Conservation (phyloP, 2,329 filamentous ascomycete species). For the Leptosphaerulina australis region DNA sequence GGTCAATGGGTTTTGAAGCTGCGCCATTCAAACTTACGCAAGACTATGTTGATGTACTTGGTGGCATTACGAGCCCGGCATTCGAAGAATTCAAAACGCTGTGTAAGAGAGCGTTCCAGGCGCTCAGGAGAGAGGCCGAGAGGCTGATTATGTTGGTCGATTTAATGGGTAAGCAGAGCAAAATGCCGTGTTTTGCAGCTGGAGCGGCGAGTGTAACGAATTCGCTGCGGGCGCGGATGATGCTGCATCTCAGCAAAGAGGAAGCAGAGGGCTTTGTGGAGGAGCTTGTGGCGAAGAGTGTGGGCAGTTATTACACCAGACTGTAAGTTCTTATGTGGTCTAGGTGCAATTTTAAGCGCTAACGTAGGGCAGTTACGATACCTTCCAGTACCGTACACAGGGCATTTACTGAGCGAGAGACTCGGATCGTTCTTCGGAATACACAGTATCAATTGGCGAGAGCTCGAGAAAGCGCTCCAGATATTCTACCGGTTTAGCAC, state of each 20-base stretch:
- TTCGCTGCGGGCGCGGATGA: conserved; percentile 74
- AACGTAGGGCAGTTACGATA: conserved; percentile 69
- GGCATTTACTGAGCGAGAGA: conserved; percentile 71
- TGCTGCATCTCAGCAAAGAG: conserved; percentile 80
- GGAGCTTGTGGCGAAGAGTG: conserved; percentile 78
- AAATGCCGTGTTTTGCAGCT: conserved; percentile 79
- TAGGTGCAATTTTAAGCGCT: neutral
- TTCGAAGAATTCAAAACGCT: conserved; percentile 78
- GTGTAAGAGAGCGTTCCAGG: conserved; percentile 85
- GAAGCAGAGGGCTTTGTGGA: conserved; percentile 84
- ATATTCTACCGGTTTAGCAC: neutral
- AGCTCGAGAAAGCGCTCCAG: neutral
- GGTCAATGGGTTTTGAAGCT: conserved; percentile 83
- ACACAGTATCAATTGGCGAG: neutral
- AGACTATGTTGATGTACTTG: conserved; percentile 83
- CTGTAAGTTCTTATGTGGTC: conserved; percentile 61
- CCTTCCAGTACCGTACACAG: conserved; percentile 86
- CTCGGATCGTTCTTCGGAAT: neutral
- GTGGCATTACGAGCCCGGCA: conserved; percentile 71
- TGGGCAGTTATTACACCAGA: conserved; percentile 86
- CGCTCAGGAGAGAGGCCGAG: conserved; percentile 77
- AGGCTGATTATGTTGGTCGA: conserved; percentile 81
- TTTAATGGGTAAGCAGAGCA: conserved; percentile 82
- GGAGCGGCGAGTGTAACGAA: conserved; percentile 74
- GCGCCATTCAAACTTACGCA: conserved; percentile 86